These are phyloP conservation scores for Tricholoma bakamatsutake DNA, from an alignment of 768 basidiomycete species.

Conservation along the genomic window DNA sequence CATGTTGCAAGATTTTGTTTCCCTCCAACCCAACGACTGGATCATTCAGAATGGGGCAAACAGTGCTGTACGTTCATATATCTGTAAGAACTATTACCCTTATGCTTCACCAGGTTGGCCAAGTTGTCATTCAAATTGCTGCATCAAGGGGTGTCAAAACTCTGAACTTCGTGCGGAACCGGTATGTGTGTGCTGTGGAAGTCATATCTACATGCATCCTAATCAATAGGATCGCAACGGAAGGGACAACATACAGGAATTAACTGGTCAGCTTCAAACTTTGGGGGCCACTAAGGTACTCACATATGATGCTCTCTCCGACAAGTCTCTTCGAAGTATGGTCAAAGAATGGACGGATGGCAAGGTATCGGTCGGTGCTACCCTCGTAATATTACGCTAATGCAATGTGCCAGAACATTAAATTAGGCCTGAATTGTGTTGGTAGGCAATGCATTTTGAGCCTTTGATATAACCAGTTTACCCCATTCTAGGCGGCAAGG, in stretches of 20 bases:
- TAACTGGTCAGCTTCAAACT: constrained; percentile 44
- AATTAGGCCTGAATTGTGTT: constrained; percentile 47
- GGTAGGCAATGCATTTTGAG: constrained; percentile 22
- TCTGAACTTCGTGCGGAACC: constrained; percentile 73
- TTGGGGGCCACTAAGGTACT: constrained; percentile 75
- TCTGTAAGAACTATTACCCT: not conserved
- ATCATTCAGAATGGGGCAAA: constrained; percentile 85
- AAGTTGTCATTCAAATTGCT: constrained; percentile 86
- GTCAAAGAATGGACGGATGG: constrained; percentile 61
- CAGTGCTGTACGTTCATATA: constrained; percentile 52
- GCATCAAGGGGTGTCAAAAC: constrained; percentile 63
- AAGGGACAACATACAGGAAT: constrained; percentile 47
- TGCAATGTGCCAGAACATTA: constrained; percentile 27
- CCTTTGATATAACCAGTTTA: not conserved
- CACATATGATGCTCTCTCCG: constrained; percentile 68
- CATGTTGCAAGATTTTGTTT: constrained; percentile 69
- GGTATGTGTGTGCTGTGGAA: constrained; percentile 40
- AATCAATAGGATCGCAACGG: not conserved
- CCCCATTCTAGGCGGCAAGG: constrained; percentile 42
- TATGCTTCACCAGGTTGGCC: constrained; percentile 52
- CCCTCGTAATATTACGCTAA: not conserved
- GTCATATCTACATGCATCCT: not conserved
- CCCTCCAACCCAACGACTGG: constrained; percentile 67
- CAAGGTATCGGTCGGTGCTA: constrained; percentile 36
- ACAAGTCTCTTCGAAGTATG: constrained; percentile 46